phyloP scores from a whole-genome alignment of 768 basidiomycete species.

The Hericium coralloides region DNA sequence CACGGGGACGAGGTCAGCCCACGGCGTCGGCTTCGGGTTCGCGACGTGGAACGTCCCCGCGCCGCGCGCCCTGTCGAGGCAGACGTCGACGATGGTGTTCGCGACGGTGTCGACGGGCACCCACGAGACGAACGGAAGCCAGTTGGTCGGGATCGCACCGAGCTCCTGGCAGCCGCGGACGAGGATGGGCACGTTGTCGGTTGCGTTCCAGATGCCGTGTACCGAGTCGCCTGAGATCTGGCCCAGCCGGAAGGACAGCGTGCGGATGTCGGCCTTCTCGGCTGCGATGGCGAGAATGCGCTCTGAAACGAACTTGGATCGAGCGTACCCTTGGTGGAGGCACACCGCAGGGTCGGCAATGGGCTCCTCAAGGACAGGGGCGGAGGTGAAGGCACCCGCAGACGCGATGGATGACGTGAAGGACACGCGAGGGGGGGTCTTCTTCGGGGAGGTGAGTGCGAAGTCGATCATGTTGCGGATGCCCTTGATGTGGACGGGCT shows the following conservation, averaged over 20 bases:
- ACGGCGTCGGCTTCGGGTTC: conserved; percentile 5
- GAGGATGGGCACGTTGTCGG: conserved; percentile 3
- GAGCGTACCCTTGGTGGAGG: conserved; percentile 13
- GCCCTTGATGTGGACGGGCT: conserved; percentile 9
- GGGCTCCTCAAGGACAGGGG: not conserved
- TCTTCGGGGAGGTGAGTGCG: conserved; percentile 5
- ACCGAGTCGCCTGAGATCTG: conserved; percentile 1
- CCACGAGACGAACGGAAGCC: conserved; percentile 3
- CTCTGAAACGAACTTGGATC: conserved; percentile 18
- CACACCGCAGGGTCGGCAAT: not conserved
- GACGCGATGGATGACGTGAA: conserved; percentile 5
- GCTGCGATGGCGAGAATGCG: conserved; percentile 1
- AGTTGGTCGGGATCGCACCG: conserved; percentile 2
- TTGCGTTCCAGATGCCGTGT: conserved; percentile 5
- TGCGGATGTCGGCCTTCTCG: not conserved
- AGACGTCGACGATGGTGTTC: conserved; percentile 1
- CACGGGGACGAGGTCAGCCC: conserved; percentile 1
- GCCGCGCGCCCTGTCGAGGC: not conserved
- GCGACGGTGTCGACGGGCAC: conserved; percentile 6
- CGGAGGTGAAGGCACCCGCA: not conserved
- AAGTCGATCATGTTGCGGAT: conserved; percentile 11
- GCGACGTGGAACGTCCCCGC: conserved; percentile 5
- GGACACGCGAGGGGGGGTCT: not conserved
- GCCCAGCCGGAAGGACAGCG: not conserved
- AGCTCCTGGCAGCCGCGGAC: conserved; percentile 5